Evolutionary conservation across 2,329 filamentous ascomycete species (phyloP), one percentile per base, ranked within the genome.

Genomic region (Dothideomycetes sp.): DNA sequence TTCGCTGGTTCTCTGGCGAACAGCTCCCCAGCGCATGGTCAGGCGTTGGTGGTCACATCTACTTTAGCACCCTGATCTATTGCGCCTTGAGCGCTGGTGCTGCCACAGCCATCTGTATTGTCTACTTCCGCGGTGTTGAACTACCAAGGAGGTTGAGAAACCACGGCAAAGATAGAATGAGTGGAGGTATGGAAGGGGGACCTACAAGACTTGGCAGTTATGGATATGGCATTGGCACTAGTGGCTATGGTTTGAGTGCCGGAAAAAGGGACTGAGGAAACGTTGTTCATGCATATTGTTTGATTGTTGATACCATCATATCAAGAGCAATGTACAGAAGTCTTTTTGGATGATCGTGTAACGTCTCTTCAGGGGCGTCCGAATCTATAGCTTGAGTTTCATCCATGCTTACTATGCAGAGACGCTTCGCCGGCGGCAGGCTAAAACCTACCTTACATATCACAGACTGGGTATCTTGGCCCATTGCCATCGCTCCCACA

Each of bases 1-100:
- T 96, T 11, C 70, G 85, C 31, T 96, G 91, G 91, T 91, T 89
- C 59, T 82, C 82, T 1, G 82, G 75, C 17, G 80, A 83, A 1
- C 68, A 71, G 25, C 66, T 89, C 48, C 84, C 83, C 48, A 59
- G 68, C 45, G 52, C 72, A 47, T 69, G 74, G 73, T 45, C 63
- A 51, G 62, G 72, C 44, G 51, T 71, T 28, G 69, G 69, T 1
- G 67, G 70, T 2, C 68, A 73, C 52, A 53, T 72, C 33, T 70
- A 68, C 43, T 64, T 65, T 39, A 64, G 59, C 36, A 72, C 68
- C 34, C 51, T 70, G 41, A 55, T 69, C 40, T 73, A 70, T 47
- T 73, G 68, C 44, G 47, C 68, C 49, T 45, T 69, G 43, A 68
- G 57, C 49, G 69, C 64, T 9, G 60, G 60, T 4, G 65, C 64